Evolutionary conservation across 176 grass and related monocot genomes (phyloP).

Genomic region (Oryza coarctata): DNA sequence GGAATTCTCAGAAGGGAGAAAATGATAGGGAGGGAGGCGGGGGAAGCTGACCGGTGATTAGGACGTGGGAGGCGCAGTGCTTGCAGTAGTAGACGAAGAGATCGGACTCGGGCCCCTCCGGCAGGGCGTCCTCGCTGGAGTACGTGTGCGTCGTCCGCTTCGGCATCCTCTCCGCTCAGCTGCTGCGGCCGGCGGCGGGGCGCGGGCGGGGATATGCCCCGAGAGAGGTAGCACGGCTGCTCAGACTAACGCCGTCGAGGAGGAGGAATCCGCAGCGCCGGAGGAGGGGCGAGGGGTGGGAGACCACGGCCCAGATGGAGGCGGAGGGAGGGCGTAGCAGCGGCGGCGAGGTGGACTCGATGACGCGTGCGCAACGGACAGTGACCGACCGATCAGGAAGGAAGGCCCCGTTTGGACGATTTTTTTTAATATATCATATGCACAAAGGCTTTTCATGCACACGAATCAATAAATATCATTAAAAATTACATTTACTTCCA

Average conservation of each 20-base stretch:
- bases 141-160: conserved; percentile 99
- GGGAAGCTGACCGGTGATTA: conserved; percentile 72
- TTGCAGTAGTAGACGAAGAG: conserved; percentile 99
- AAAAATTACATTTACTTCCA: no score
- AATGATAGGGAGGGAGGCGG: neutral
- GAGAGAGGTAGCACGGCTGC: neutral
- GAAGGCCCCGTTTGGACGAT: no score
- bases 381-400: no score
- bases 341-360: neutral
- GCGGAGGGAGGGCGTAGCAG: neutral
- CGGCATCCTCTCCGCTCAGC: conserved; percentile 52
- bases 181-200: conserved; percentile 9
- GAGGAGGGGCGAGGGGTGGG: neutral
- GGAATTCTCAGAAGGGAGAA: neutral
- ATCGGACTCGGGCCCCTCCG: conserved; percentile 89
- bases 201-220: neutral
- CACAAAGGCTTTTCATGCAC: no score
- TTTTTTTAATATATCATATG: no score
- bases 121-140: conserved; percentile 93
- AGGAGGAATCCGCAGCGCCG: neutral
- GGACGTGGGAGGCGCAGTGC: conserved; percentile 91
- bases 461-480: no score
- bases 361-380: no score
- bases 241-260: neutral
- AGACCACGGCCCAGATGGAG: neutral